Percentiles rank a stretch among this genome's conserved stretches.
These are phyloP conservation scores for Cladosporium sp. DNA, from an alignment of 2,329 filamentous ascomycete genomes.

Conservation along the genomic window DNA sequence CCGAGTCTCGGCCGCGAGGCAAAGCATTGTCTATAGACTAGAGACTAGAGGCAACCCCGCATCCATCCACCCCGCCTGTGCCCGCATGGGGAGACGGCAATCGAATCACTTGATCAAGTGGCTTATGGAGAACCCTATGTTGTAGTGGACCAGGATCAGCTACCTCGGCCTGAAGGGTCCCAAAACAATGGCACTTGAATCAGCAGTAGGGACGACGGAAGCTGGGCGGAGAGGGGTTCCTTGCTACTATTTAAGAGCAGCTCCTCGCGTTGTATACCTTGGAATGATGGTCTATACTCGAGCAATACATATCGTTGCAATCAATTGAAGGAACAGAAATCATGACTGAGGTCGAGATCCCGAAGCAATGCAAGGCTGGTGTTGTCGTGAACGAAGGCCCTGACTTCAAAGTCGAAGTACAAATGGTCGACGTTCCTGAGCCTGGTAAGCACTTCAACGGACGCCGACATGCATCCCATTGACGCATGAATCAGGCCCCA, in stretches of 20 bases:
- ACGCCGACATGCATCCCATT: background rate
- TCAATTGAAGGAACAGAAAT: background rate
- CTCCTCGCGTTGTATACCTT: background rate
- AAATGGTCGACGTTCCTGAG: conserved; percentile 46
- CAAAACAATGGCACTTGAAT: background rate
- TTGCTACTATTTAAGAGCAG: background rate
- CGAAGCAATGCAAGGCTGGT: conserved; percentile 48
- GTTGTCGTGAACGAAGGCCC: conserved; percentile 50
- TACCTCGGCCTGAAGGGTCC: background rate
- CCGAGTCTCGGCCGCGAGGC: background rate
- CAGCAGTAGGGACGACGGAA: background rate
- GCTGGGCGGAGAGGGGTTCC: background rate
- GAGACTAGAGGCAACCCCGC: background rate
- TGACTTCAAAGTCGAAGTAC: conserved; percentile 45
- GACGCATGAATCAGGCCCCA: conserved; percentile 37
- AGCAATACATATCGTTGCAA: background rate
- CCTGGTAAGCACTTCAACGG: conserved; percentile 34
- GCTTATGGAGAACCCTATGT: background rate
- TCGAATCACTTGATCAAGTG: background rate
- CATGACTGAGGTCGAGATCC: conserved; percentile 35
- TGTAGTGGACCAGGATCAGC: background rate
- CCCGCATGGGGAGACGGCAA: background rate
- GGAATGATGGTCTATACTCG: background rate
- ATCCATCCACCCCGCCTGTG: background rate
- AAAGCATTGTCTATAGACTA: background rate